phyloP scores from a whole-genome alignment of 2,329 filamentous ascomycete genomes.

The Cryoendolithus antarcticus region DNA sequence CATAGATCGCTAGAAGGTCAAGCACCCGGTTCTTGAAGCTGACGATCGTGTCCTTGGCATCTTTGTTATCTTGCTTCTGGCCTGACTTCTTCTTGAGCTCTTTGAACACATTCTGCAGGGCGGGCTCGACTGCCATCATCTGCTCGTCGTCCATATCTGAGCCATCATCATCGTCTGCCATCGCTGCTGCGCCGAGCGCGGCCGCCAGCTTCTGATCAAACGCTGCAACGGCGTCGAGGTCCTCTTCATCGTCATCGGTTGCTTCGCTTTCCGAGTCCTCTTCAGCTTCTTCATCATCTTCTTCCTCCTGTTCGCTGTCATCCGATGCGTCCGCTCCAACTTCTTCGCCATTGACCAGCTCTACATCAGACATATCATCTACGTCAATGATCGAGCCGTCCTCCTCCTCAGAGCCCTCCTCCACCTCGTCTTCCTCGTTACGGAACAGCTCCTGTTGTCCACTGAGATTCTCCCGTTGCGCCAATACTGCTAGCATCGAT shows the following conservation, averaged over 20 bases:
- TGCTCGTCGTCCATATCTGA: conserved; percentile 90
- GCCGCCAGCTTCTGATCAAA: conserved; percentile 68
- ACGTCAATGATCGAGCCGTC: conserved; percentile 28
- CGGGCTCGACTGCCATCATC: conserved; percentile 79
- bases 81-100: conserved; percentile 52
- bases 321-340: conserved; percentile 13
- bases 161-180: conserved; percentile 47
- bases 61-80: conserved; percentile 74
- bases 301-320: conserved; percentile 15
- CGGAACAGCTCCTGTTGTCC: conserved; percentile 83
- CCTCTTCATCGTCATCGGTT: conserved; percentile 27
- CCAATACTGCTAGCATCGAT: conserved; percentile 55
- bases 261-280: conserved; percentile 30
- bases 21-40: conserved; percentile 93
- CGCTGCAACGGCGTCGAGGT: conserved; percentile 42
- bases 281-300: conserved; percentile 9
- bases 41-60: conserved; percentile 76
- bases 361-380: conserved; percentile 24
- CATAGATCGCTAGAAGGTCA: conserved; percentile 74
- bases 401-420: conserved; percentile 14
- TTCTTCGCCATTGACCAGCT: conserved; percentile 20
- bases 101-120: conserved; percentile 75
- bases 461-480: conserved; percentile 65
- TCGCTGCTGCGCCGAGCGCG: conserved; percentile 58
- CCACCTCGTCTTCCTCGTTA: conserved; percentile 26